Conservation (phyloP, 495 filamentous ascomycete genomes). For the Sporormia fimetaria region DNA sequence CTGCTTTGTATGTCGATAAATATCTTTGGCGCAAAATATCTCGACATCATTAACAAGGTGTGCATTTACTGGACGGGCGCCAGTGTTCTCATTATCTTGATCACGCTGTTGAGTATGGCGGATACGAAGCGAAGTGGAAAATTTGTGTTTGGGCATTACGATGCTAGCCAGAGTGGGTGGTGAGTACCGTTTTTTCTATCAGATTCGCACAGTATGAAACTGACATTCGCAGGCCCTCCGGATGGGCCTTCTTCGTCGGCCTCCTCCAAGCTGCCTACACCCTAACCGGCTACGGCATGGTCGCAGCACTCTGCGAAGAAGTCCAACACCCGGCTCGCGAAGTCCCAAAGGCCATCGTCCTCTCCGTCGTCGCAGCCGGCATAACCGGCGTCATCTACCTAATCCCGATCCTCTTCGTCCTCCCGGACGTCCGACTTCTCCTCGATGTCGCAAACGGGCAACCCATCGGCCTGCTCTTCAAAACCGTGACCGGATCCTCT, state of each 20-base stretch:
- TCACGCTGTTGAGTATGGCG: constrained; percentile 49
- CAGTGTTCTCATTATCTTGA: constrained; percentile 49
- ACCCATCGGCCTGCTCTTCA: constrained; percentile 48
- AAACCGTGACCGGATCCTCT: constrained; percentile 46
- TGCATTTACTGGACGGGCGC: constrained; percentile 56
- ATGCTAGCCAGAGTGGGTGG: constrained; percentile 48
- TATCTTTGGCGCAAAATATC: constrained; percentile 44
- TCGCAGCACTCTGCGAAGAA: constrained; percentile 40
- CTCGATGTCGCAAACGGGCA: constrained; percentile 45
- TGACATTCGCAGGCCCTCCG: constrained; percentile 28
- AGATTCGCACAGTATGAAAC: too few relatives aligned
- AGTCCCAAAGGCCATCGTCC: constrained; percentile 48
- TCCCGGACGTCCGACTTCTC: constrained; percentile 42
- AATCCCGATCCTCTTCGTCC: constrained; percentile 52
- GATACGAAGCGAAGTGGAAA: constrained; percentile 40
- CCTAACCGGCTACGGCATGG: constrained; percentile 50
- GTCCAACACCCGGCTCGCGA: constrained; percentile 46
- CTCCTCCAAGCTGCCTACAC: constrained; percentile 46
- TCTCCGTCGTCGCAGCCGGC: constrained; percentile 48
- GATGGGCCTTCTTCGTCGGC: constrained; percentile 45
- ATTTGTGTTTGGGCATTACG: constrained; percentile 54
- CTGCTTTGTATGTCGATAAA: constrained; percentile 46
- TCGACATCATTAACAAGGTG: constrained; percentile 56
- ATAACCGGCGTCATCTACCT: constrained; percentile 50
- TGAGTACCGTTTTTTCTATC: too few relatives aligned